A percentile compares a stretch with the other conserved stretches of the same genome.
Conservation (phyloP, 306 rosid species). For the Pyrus betulifolia region DNA sequence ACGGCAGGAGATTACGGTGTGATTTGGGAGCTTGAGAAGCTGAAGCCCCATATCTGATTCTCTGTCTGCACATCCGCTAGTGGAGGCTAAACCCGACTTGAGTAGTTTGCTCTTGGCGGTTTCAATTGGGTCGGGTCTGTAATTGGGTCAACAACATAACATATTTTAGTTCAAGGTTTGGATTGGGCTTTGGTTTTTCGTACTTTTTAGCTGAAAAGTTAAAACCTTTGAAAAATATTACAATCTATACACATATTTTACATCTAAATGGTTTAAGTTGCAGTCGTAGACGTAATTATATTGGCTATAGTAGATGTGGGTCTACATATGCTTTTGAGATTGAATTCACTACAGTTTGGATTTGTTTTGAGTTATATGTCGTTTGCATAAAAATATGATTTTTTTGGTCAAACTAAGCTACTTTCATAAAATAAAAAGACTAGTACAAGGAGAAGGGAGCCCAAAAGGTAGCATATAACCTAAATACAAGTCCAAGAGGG, state of each 20-base stretch:
- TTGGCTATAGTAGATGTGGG: too few relatives aligned
- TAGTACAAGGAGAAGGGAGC: too few relatives aligned
- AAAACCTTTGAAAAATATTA: neutral
- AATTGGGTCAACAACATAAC: neutral
- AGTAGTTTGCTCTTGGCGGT: neutral
- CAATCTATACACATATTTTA: neutral
- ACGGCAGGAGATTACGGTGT: slow-evolving; percentile 22
- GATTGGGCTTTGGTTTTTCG: neutral
- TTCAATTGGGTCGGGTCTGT: neutral
- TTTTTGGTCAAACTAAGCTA: too few relatives aligned
- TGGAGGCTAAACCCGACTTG: neutral
- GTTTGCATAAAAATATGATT: too few relatives aligned
- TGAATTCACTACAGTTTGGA: too few relatives aligned
- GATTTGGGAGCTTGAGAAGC: slow-evolving; percentile 34
- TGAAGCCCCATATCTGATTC: slow-evolving; percentile 26
- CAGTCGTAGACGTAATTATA: too few relatives aligned
- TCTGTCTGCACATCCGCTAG: neutral
- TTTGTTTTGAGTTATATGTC: too few relatives aligned
- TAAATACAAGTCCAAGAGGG: too few relatives aligned
- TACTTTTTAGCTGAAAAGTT: neutral
- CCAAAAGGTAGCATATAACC: too few relatives aligned
- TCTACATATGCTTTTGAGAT: too few relatives aligned
- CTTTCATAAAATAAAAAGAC: too few relatives aligned
- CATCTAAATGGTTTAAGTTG: neutral
- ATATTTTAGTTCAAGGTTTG: neutral